Conservation (phyloP, 2,329 filamentous ascomycete genomes). For the Stagonosporopsis tanaceti region DNA sequence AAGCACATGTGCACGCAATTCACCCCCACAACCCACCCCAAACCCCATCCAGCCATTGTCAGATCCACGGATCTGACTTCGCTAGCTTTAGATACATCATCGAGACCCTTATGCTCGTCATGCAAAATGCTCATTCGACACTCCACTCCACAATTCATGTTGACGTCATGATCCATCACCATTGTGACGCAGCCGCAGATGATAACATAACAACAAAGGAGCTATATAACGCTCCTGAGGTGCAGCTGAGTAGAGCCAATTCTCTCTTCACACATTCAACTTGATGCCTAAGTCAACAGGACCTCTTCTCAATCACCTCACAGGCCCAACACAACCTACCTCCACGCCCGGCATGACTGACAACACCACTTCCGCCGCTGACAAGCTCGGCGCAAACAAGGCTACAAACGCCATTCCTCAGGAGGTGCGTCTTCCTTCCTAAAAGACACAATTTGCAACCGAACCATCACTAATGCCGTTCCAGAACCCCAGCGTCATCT, state of each 20-base stretch:
- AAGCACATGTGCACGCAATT: slow-evolving; percentile 2
- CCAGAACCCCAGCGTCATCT: slow-evolving; percentile 53
- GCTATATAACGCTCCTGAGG: slow-evolving; percentile 6
- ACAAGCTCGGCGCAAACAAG: slow-evolving; percentile 42
- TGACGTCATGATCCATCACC: slow-evolving; percentile 24
- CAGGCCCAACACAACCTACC: slow-evolving; percentile 21
- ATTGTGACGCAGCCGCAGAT: slow-evolving; percentile 15
- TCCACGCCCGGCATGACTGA: slow-evolving; percentile 31
- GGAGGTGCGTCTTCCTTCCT: slow-evolving; percentile 16
- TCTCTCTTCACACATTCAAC: neutral
- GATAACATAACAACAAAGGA: neutral
- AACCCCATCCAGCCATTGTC: slow-evolving; percentile 7
- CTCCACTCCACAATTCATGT: slow-evolving; percentile 16
- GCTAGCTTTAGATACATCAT: slow-evolving; percentile 18
- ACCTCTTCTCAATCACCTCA: slow-evolving; percentile 32
- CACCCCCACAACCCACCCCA: slow-evolving; percentile 8
- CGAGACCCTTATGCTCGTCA: slow-evolving; percentile 17
- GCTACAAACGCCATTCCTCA: slow-evolving; percentile 41
- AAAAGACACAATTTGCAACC: neutral
- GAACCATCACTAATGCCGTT: slow-evolving; percentile 2
- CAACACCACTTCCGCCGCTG: slow-evolving; percentile 32
- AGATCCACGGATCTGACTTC: slow-evolving; percentile 18
- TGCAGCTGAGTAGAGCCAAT: neutral
- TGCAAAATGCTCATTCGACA: slow-evolving; percentile 14
- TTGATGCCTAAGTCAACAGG: slow-evolving; percentile 36